A percentile compares a stretch with the other conserved stretches of the same genome.
phyloP scores from a whole-genome alignment of 768 basidiomycete genomes.

The Cystobasidiopsis lactophilus region DNA sequence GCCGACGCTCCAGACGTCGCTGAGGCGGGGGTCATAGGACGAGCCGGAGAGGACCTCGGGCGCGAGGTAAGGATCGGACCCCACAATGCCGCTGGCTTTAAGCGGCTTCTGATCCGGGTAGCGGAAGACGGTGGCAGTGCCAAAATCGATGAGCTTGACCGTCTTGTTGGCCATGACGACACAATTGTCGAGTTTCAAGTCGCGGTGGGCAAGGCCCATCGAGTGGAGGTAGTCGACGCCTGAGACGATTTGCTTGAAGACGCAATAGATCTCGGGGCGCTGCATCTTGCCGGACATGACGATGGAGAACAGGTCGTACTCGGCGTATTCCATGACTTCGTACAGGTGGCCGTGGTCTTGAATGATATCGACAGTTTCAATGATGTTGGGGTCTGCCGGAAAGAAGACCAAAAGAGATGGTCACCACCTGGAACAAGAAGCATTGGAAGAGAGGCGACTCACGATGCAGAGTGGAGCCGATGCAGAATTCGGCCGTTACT shows the following conservation, averaged over 20 bases:
- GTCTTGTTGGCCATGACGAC: slow-evolving; percentile 91
- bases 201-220: slow-evolving; percentile 90
- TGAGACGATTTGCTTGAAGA: slow-evolving; percentile 94
- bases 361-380: slow-evolving; percentile 94
- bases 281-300: slow-evolving; percentile 99
- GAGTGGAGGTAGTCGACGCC: slow-evolving; percentile 96
- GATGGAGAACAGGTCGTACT: slow-evolving; percentile 91
- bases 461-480: slow-evolving; percentile 33
- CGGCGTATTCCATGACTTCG: slow-evolving; percentile 99
- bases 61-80: slow-evolving; percentile 92
- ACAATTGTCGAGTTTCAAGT: slow-evolving; percentile 98
- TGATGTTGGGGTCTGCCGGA: slow-evolving; percentile 60
- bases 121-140: slow-evolving; percentile 97
- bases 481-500: slow-evolving; percentile 96
- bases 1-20: slow-evolving; percentile 94
- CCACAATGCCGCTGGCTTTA: slow-evolving; percentile 71
- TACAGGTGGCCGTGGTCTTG: slow-evolving; percentile 95
- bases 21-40: slow-evolving; percentile 82
- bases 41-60: slow-evolving; percentile 72
- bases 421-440: not conserved
- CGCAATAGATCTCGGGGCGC: slow-evolving; percentile 93
- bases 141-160: slow-evolving; percentile 98
- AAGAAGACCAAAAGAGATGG: not conserved
- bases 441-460: not conserved
- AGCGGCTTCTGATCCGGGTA: slow-evolving; percentile 67